Percentiles rank a stretch among this genome's conserved stretches.
These are phyloP conservation scores for Hibiscus tridactylites DNA, from an alignment of 345 rosid species.

Conservation along the genomic window DNA sequence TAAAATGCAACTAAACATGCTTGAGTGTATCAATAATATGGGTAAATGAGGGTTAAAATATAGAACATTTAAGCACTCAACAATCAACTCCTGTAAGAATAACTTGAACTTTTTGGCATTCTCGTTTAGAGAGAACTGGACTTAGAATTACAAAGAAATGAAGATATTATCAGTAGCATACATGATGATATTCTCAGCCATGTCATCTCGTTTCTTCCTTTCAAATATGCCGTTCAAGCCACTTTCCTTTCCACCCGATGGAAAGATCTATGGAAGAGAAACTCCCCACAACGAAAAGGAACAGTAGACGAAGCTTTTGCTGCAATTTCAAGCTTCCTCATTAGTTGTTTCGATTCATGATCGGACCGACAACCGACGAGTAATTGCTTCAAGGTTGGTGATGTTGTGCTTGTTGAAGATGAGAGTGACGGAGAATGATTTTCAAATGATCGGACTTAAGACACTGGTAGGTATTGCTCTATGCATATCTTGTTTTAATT, in stretches of 20 bases:
- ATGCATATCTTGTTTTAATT: neutral
- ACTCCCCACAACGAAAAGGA: neutral
- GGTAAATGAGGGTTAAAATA: no score
- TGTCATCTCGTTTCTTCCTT: neutral
- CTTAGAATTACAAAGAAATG: neutral
- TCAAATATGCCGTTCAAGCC: neutral
- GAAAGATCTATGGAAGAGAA: neutral
- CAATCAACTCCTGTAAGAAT: no score
- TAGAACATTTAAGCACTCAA: neutral
- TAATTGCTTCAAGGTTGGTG: slow-evolving; percentile 50
- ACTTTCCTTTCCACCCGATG: slow-evolving; percentile 1
- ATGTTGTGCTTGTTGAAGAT: slow-evolving; percentile 23
- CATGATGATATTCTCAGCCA: neutral
- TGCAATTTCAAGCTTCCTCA: neutral
- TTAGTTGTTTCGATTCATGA: no score
- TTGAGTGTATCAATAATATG: no score
- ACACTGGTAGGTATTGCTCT: slow-evolving; percentile 48
- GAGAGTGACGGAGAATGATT: slow-evolving; percentile 55
- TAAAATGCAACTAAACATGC: no score
- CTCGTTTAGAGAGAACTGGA: neutral
- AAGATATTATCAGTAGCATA: neutral
- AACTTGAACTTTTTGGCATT: no score
- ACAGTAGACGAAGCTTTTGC: neutral
- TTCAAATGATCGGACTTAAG: slow-evolving; percentile 67
- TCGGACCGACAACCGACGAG: no score